Conservation (phyloP, 108 stramenopile species). For the Fistulifera pelliculosa region DNA sequence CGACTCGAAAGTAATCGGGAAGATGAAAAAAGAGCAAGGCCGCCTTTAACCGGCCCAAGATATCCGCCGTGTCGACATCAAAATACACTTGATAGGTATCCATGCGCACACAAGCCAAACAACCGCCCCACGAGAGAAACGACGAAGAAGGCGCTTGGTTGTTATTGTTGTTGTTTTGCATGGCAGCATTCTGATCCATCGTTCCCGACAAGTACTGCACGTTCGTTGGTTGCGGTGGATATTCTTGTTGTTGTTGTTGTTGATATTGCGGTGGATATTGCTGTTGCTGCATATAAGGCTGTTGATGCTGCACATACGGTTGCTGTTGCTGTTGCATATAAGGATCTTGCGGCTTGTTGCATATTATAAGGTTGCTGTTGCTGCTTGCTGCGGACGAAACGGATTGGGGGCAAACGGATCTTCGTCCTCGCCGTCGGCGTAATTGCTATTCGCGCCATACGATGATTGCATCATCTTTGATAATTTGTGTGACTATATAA, state of each 20-base stretch:
- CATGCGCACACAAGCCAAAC: constrained; percentile 20
- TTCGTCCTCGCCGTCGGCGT: not conserved
- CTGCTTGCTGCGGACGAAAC: not conserved
- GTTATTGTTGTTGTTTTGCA: too few species aligned
- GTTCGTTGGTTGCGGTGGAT: not conserved
- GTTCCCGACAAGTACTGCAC: constrained; percentile 3
- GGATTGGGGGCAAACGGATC: constrained; percentile 12
- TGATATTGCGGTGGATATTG: not conserved
- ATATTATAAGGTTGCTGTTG: not conserved
- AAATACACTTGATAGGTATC: constrained; percentile 39
- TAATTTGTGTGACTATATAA: too few species aligned
- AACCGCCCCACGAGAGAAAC: constrained; percentile 18
- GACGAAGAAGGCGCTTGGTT: not conserved
- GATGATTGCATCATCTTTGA: constrained; percentile 2
- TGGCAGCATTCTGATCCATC: constrained; percentile 3
- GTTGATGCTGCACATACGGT: constrained; percentile 8
- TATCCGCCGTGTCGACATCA: constrained; percentile 44
- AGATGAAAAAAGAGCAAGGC: constrained; percentile 37
- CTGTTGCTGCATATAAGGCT: constrained; percentile 3
- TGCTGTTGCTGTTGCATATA: constrained; percentile 1
- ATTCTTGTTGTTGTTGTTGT: too few species aligned
- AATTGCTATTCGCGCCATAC: too few species aligned
- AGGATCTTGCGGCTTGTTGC: too few species aligned
- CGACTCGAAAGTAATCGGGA: constrained; percentile 63
- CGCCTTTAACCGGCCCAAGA: constrained; percentile 27